Evolutionary conservation across 1,284 basidiomycete genomes (phyloP).

Genomic region (Sporisorium reilianum): DNA sequence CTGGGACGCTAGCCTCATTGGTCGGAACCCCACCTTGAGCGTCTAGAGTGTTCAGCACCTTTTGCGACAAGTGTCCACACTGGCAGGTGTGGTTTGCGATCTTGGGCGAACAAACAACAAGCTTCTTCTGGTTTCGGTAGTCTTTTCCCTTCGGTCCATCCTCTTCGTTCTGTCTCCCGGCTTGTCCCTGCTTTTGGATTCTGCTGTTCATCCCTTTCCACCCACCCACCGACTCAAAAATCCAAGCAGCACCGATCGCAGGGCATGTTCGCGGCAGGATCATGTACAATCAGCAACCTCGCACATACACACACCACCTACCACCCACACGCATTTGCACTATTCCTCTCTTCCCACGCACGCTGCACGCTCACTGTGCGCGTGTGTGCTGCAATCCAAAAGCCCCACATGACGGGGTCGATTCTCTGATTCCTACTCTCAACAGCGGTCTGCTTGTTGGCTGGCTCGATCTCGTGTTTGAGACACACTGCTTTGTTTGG

Average conservation of each 20-base stretch:
- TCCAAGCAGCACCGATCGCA: neutral
- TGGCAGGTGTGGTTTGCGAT: neutral
- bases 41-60: neutral
- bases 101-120: slow-evolving; percentile 7
- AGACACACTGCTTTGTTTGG: neutral
- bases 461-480: neutral
- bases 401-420: slow-evolving; percentile 23
- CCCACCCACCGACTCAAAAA: neutral
- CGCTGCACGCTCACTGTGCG: neutral
- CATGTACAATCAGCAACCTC: slow-evolving; percentile 52
- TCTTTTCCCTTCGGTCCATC: slow-evolving; percentile 13
- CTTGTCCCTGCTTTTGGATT: neutral
- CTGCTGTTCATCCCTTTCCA: slow-evolving; percentile 3
- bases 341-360: slow-evolving; percentile 13
- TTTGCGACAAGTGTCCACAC: neutral
- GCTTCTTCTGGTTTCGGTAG: slow-evolving; percentile 20
- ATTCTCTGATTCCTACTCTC: slow-evolving; percentile 29
- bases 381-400: slow-evolving; percentile 42
- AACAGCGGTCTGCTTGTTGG: too few species aligned
- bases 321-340: slow-evolving; percentile 13
- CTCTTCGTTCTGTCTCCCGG: slow-evolving; percentile 1
- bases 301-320: slow-evolving; percentile 13
- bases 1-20: slow-evolving; percentile 15
- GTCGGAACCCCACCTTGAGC: slow-evolving; percentile 47
- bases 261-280: slow-evolving; percentile 4